Evolutionary conservation across 768 basidiomycete species (phyloP).

Genomic region (Pleurotus tuoliensis): DNA sequence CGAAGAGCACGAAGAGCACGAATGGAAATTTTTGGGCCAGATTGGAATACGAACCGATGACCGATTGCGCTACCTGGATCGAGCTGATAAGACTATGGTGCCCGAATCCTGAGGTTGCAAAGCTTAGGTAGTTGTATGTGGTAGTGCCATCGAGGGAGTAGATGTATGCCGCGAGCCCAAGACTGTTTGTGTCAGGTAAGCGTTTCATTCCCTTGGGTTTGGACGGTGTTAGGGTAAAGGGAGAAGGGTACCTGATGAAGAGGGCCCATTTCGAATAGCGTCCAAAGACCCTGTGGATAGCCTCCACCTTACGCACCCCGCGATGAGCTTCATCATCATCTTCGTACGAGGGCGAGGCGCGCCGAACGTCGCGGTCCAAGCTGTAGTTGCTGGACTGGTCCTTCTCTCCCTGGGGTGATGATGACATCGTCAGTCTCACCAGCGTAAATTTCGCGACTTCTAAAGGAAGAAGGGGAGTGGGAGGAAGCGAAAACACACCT

Average conservation of each 20-base stretch:
- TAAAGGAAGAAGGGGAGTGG: not conserved
- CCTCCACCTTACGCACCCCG: slow-evolving; percentile 48
- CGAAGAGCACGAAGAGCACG: too few relatives aligned
- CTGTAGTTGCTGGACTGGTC: not conserved
- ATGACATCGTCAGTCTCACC: not conserved
- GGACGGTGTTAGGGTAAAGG: not conserved
- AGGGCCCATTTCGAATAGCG: slow-evolving; percentile 55
- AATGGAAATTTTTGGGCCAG: too few relatives aligned
- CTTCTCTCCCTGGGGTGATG: not conserved
- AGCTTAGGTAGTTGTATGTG: slow-evolving; percentile 60
- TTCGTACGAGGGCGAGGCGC: not conserved
- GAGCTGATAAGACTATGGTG: slow-evolving; percentile 53
- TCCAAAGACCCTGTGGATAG: slow-evolving; percentile 47
- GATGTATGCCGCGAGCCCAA: slow-evolving; percentile 70
- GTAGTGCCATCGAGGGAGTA: slow-evolving; percentile 73
- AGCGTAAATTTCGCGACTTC: too few relatives aligned
- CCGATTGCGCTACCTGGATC: slow-evolving; percentile 49
- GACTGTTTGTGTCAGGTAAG: slow-evolving; percentile 21
- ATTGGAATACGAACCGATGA: slow-evolving; percentile 40
- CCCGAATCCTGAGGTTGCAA: slow-evolving; percentile 50
- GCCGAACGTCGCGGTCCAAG: not conserved
- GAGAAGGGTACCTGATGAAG: slow-evolving; percentile 47
- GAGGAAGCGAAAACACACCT: not conserved
- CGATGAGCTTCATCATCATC: slow-evolving; percentile 23
- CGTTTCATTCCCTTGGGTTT: not conserved